Percentiles rank a stretch among this genome's conserved stretches.
Conservation (phyloP, 2,329 filamentous ascomycete species). For the Monilinia polystroma region DNA sequence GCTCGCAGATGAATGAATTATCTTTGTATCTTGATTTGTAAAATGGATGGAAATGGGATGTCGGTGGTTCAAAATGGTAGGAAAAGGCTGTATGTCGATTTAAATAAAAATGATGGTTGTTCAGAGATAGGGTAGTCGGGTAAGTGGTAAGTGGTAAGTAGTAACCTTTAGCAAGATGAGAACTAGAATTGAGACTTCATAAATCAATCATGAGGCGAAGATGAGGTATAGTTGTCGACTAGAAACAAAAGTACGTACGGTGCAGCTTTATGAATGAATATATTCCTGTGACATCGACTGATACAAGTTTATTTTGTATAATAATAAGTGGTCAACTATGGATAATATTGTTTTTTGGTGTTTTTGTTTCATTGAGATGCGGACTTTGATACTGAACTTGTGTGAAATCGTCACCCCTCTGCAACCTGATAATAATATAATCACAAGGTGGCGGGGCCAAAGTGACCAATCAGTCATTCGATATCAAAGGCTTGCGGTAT, state of each 20-base stretch:
- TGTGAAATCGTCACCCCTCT: conserved; percentile 22
- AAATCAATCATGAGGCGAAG: background rate
- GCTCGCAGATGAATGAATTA: background rate
- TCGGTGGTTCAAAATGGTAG: background rate
- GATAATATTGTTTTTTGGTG: background rate
- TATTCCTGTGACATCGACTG: background rate
- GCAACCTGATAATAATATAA: conserved; percentile 7
- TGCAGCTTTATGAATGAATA: background rate
- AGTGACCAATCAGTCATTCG: conserved; percentile 1
- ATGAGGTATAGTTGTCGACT: background rate
- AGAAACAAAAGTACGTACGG: background rate
- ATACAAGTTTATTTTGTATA: background rate
- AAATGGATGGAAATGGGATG: background rate
- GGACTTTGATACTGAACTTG: conserved; percentile 2
- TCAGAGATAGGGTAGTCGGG: background rate
- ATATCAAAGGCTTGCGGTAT: background rate
- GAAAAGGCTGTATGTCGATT: background rate
- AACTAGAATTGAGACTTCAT: background rate
- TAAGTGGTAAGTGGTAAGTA: background rate
- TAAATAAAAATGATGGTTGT: background rate
- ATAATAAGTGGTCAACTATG: background rate
- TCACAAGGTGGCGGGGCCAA: conserved; percentile 3
- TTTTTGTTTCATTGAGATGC: conserved; percentile 1
- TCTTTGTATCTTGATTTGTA: background rate
- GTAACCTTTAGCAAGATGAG: background rate